phyloP scores from a whole-genome alignment of 2,329 filamentous ascomycete genomes.

The Cordyceps militaris region DNA sequence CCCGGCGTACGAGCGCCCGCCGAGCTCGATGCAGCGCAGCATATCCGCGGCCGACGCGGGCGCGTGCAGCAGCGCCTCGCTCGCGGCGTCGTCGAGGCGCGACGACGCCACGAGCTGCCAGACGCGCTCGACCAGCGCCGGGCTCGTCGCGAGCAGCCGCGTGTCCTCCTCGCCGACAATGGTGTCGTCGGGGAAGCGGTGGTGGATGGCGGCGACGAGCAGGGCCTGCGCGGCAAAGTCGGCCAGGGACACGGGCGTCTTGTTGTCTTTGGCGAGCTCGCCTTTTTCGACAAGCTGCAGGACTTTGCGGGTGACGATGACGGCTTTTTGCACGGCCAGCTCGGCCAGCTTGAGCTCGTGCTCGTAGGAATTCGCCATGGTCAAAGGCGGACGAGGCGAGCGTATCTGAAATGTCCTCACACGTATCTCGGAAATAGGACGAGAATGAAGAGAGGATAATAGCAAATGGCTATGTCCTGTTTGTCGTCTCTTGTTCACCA shows the following conservation, averaged over 20 bases:
- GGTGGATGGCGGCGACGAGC: constrained; percentile 43
- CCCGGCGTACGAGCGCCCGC: constrained; percentile 29
- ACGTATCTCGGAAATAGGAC: too few species aligned
- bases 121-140: constrained; percentile 38
- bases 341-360: too few species aligned
- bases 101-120: constrained; percentile 40
- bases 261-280: too few species aligned
- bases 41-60: constrained; percentile 41
- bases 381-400: too few species aligned
- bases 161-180: constrained; percentile 49
- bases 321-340: too few species aligned
- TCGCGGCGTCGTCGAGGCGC: neutral
- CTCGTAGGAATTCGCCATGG: too few species aligned
- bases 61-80: constrained; percentile 19
- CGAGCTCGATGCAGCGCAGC: constrained; percentile 46
- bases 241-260: constrained; percentile 48
- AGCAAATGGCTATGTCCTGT: too few species aligned
- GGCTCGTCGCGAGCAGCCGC: constrained; percentile 37
- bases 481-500: too few species aligned
- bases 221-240: constrained; percentile 50
- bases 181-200: constrained; percentile 39
- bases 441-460: too few species aligned
- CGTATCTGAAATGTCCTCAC: too few species aligned
- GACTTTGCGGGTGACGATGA: too few species aligned
- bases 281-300: too few species aligned